Base-by-base conservation (phyloP, 169 alveolate species). In the Eimeria nieschulzi region DNA sequence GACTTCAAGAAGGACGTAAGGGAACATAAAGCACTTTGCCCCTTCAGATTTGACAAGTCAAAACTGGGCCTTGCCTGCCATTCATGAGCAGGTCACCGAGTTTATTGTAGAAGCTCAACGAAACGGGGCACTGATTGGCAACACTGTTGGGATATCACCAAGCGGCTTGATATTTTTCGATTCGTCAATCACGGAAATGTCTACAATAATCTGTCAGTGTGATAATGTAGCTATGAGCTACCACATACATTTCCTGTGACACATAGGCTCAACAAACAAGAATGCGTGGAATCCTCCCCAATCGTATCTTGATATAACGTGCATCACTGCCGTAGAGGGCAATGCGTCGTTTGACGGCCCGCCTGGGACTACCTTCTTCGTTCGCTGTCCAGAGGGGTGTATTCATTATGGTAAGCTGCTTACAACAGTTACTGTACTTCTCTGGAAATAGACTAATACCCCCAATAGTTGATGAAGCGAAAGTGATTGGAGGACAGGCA, bases 341-440 rank as follows among this genome's bases (percentile, higher is more conserved):
- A 94, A 94, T 78, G 95, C 87, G 39, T 93, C 95, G n/a, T 96
- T 95, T 23, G 96, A 94, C 23, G 96, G 96, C 39, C 94, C 97
- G 53, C 91, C 95, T 9, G 98, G 97, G 12, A 95, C 94, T 55
- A 94, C 94, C 68, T 91, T 95, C 71, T 25, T 93, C 59, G 95
- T 97, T 46, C 91, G 91, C 64, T 97, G 98, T 51, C 98, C 98
- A 54, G 95, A 95, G 59, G 96, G 96, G 79, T 97, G 98, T 92
- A 94, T 92, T 55, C 96, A 95, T 72, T 94, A 93, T 55, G 94
- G 96, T 91, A 91, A 73, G 83, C 25, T 26, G 54, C 5, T 8
- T 25, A 21, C 46, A 51, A 5, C 33, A 8, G 21, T 54, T 26
- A 33, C 9, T 7, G 64, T 51, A 15, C 51, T 9, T 25, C 71